Percentiles rank a stretch among this genome's conserved stretches.
These are phyloP conservation scores for Penicillium janthinellum DNA, from an alignment of 2,329 filamentous ascomycete species.

Conservation along the genomic window DNA sequence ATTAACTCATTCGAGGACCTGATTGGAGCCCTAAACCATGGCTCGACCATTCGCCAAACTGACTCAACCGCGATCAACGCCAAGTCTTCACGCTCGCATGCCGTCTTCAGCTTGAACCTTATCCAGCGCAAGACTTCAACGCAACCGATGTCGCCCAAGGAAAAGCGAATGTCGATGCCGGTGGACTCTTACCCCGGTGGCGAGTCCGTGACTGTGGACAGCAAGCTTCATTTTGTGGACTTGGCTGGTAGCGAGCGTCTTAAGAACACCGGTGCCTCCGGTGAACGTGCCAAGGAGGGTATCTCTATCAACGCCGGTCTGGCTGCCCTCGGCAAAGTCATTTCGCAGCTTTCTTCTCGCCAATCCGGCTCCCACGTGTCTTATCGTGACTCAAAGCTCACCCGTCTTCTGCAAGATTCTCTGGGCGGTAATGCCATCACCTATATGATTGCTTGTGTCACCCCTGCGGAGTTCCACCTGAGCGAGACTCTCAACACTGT, in stretches of 20 bases:
- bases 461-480: constrained; percentile 92
- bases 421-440: constrained; percentile 96
- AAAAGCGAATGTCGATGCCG: constrained; percentile 87
- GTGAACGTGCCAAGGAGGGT: constrained; percentile 90
- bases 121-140: constrained; percentile 69
- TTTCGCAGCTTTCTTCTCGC: constrained; percentile 92
- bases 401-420: constrained; percentile 91
- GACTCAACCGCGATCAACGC: constrained; percentile 97
- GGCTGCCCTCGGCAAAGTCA: constrained; percentile 94
- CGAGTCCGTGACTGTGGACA: constrained; percentile 81
- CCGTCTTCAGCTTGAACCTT: constrained; percentile 93
- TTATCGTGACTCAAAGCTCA: constrained; percentile 97
- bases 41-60: constrained; percentile 91
- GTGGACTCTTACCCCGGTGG: constrained; percentile 72
- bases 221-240: constrained; percentile 98
- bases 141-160: constrained; percentile 56
- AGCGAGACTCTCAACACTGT: constrained; percentile 98
- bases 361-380: constrained; percentile 88
- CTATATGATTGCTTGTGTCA: constrained; percentile 99
- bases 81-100: constrained; percentile 95
- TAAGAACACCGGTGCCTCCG: constrained; percentile 95
- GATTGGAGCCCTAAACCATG: constrained; percentile 84
- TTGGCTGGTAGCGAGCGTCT: constrained; percentile 92
- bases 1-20: constrained; percentile 92
- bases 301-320: constrained; percentile 98